Percentiles rank a stretch among this genome's conserved stretches.
These are phyloP conservation scores for Suhomyces kunorum DNA, from an alignment of 1,139 yeast genomes.

Conservation along the genomic window DNA sequence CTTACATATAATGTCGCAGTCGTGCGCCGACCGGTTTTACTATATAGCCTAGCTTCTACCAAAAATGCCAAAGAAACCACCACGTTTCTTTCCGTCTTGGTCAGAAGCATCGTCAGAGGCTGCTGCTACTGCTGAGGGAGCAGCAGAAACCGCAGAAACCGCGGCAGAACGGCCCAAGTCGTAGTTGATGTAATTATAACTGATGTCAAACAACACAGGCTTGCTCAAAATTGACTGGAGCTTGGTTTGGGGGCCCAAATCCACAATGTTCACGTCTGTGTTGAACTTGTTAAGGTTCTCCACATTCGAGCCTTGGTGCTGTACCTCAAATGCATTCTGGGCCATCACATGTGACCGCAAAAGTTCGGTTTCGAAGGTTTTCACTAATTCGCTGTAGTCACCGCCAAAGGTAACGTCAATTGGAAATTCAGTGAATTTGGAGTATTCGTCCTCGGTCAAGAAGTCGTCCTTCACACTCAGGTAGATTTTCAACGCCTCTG, in stretches of 20 bases:
- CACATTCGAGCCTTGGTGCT: conserved; percentile 27
- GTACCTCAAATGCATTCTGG: conserved; percentile 39
- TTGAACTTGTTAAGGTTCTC: conserved; percentile 55
- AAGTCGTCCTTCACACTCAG: conserved; percentile 32
- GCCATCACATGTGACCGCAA: conserved; percentile 53
- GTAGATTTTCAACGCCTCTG: conserved; percentile 58
- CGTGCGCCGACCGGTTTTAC: not conserved
- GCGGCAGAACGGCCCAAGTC: conserved; percentile 21
- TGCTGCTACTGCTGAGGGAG: too few relatives aligned
- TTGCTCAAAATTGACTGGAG: conserved; percentile 65
- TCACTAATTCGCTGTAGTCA: conserved; percentile 32
- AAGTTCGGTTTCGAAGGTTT: conserved; percentile 30
- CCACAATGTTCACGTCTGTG: conserved; percentile 45
- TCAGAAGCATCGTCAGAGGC: conserved; percentile 15
- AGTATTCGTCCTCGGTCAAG: conserved; percentile 21
- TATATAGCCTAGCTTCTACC: conserved; percentile 17
- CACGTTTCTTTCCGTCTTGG: conserved; percentile 30
- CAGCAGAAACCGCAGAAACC: conserved; percentile 12
- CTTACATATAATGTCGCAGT: not conserved
- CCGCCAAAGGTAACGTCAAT: conserved; percentile 39
- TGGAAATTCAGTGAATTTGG: conserved; percentile 38
- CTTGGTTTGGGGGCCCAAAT: conserved; percentile 43
- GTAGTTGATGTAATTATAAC: conserved; percentile 74
- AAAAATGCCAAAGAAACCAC: conserved; percentile 50
- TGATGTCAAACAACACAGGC: conserved; percentile 89